A percentile compares a stretch with the other conserved stretches of the same genome.
phyloP scores from a whole-genome alignment of 768 basidiomycete genomes.

The Daedaleopsis sinensis region DNA sequence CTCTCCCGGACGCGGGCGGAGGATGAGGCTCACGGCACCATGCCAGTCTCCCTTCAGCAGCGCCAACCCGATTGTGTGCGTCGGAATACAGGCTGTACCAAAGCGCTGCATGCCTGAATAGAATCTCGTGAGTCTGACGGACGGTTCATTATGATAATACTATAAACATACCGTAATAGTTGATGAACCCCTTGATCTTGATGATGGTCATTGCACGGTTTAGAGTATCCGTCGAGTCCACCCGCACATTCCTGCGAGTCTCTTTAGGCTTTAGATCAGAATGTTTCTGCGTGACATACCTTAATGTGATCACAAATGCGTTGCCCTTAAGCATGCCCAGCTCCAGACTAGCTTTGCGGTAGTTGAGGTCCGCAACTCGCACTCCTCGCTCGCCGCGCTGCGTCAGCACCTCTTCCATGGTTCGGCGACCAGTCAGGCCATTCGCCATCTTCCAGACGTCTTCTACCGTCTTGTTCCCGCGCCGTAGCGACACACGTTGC shows the following conservation, averaged over 20 bases:
- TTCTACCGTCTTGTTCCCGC: slow-evolving; percentile 76
- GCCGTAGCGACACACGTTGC: slow-evolving; percentile 83
- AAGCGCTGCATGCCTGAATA: slow-evolving; percentile 94
- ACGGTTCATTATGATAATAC: background rate
- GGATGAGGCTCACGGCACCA: slow-evolving; percentile 78
- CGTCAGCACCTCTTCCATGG: slow-evolving; percentile 56
- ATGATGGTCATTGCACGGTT: slow-evolving; percentile 77
- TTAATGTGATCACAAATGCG: slow-evolving; percentile 89
- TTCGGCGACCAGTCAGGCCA: slow-evolving; percentile 59
- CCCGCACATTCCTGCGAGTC: slow-evolving; percentile 75
- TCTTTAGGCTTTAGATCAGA: background rate
- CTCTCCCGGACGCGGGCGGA: slow-evolving; percentile 85
- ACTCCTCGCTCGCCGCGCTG: slow-evolving; percentile 89
- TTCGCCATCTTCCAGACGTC: slow-evolving; percentile 87
- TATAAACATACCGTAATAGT: slow-evolving; percentile 80
- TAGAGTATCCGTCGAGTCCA: slow-evolving; percentile 70
- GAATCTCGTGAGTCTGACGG: background rate
- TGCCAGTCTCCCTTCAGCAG: slow-evolving; percentile 91
- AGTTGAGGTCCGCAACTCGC: slow-evolving; percentile 85
- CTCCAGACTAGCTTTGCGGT: slow-evolving; percentile 81
- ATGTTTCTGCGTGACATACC: slow-evolving; percentile 50
- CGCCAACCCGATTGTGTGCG: slow-evolving; percentile 91
- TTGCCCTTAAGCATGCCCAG: slow-evolving; percentile 98
- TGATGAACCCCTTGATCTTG: slow-evolving; percentile 90
- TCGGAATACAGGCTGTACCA: slow-evolving; percentile 94